Conservation (phyloP, 352 stramenopile genomes). For the Pythium apleroticum region DNA sequence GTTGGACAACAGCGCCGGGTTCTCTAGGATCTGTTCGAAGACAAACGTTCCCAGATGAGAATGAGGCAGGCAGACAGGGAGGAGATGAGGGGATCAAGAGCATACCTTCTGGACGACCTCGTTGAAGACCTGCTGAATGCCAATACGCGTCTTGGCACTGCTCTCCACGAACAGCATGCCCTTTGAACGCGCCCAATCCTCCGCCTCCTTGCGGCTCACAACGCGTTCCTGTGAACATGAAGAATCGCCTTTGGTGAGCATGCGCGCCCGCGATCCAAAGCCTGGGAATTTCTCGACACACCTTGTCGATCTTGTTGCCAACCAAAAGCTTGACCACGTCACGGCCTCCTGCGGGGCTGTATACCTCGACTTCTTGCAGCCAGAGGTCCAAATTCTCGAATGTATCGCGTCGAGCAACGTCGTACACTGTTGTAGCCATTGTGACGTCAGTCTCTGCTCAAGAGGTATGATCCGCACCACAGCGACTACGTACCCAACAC, state of each 20-base stretch:
- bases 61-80: neutral
- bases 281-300: constrained; percentile 17
- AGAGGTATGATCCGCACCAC: constrained; percentile 1
- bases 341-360: constrained; percentile 92
- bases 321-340: constrained; percentile 98
- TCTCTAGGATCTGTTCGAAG: constrained; percentile 86
- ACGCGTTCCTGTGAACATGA: constrained; percentile 78
- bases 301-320: constrained; percentile 96
- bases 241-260: neutral
- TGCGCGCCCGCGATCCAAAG: neutral
- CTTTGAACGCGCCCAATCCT: constrained; percentile 95
- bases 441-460: constrained; percentile 4
- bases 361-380: constrained; percentile 98
- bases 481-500: constrained; percentile 80
- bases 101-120: constrained; percentile 97
- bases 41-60: neutral
- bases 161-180: constrained; percentile 98
- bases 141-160: constrained; percentile 95
- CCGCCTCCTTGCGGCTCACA: constrained; percentile 92
- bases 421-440: constrained; percentile 81
- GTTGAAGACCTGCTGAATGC: constrained; percentile 96
- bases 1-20: constrained; percentile 87
- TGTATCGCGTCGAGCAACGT: constrained; percentile 95
- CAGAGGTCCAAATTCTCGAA: constrained; percentile 98
- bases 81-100: neutral